Evolutionary conservation across 495 filamentous ascomycete genomes (phyloP).

Genomic region (Amphirosellinia nigrospora): DNA sequence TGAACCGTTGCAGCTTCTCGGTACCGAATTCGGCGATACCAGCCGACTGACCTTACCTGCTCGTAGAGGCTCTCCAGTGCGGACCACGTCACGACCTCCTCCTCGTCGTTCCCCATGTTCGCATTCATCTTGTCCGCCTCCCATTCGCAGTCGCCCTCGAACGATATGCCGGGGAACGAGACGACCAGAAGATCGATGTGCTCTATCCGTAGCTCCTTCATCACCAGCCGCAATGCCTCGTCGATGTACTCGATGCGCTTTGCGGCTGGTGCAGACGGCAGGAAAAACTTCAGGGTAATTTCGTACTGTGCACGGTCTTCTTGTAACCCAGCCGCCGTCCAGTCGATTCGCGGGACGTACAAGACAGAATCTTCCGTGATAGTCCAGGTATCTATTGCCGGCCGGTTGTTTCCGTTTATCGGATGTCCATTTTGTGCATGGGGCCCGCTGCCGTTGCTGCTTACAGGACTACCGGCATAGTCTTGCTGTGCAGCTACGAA

Average conservation of each 20-base stretch:
- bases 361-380: conserved; percentile 60
- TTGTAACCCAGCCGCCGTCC: conserved; percentile 68
- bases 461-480: conserved; percentile 44
- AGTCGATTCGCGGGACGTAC: conserved; percentile 80
- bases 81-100: conserved; percentile 67
- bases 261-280: conserved; percentile 68
- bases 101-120: conserved; percentile 67
- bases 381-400: conserved; percentile 66
- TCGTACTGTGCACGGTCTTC: conserved; percentile 85
- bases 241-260: conserved; percentile 68
- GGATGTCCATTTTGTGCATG: conserved; percentile 7
- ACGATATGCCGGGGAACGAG: conserved; percentile 90
- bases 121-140: conserved; percentile 69
- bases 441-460: conserved; percentile 34
- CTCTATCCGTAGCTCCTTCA: conserved; percentile 74
- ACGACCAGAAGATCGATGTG: conserved; percentile 89
- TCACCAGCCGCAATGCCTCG: conserved; percentile 79
- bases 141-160: conserved; percentile 90
- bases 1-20: conserved; percentile 69
- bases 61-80: conserved; percentile 77
- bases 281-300: conserved; percentile 91
- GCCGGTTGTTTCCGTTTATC: conserved; percentile 29
- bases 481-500: conserved; percentile 74
- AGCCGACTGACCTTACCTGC: conserved; percentile 70
- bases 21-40: conserved; percentile 88